Evolutionary conservation across 306 rosid species (phyloP).

Genomic region (Dicorynia guianensis): DNA sequence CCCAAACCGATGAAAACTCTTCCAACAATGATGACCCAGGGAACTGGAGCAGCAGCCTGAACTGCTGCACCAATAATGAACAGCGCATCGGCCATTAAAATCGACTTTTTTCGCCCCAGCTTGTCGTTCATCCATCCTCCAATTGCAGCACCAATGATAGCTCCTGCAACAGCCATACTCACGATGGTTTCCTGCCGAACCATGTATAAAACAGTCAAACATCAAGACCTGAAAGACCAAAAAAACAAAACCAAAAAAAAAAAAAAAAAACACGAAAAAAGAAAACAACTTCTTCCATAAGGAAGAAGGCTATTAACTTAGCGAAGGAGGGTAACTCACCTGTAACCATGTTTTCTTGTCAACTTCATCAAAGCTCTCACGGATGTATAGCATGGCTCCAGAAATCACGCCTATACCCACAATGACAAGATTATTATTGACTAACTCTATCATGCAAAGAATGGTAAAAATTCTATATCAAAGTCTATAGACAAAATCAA

Average conservation of each 20-base stretch:
- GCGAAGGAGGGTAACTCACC: constrained; percentile 30
- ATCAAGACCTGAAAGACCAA: background rate
- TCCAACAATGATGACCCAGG: constrained; percentile 75
- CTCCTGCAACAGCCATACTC: constrained; percentile 90
- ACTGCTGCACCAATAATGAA: constrained; percentile 73
- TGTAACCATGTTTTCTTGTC: constrained; percentile 85
- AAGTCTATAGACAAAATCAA: background rate
- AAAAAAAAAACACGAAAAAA: too few species aligned
- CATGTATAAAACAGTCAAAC: background rate
- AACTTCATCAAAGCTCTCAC: constrained; percentile 66
- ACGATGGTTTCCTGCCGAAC: constrained; percentile 77
- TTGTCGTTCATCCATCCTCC: constrained; percentile 89
- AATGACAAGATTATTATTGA: too few species aligned
- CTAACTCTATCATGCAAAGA: too few species aligned
- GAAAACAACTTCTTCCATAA: background rate
- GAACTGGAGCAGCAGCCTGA: constrained; percentile 77
- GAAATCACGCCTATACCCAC: constrained; percentile 76
- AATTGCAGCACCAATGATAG: constrained; percentile 86
- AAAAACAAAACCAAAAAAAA: background rate
- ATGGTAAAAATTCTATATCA: too few species aligned
- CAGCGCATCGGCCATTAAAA: constrained; percentile 66
- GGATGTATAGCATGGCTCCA: constrained; percentile 86
- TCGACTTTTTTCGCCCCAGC: constrained; percentile 68
- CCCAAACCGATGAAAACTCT: constrained; percentile 84
- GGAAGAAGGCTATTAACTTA: background rate